These are phyloP conservation scores for Clarireedia homoeocarpa DNA, from an alignment of 2,329 filamentous ascomycete genomes.

Conservation along the genomic window DNA sequence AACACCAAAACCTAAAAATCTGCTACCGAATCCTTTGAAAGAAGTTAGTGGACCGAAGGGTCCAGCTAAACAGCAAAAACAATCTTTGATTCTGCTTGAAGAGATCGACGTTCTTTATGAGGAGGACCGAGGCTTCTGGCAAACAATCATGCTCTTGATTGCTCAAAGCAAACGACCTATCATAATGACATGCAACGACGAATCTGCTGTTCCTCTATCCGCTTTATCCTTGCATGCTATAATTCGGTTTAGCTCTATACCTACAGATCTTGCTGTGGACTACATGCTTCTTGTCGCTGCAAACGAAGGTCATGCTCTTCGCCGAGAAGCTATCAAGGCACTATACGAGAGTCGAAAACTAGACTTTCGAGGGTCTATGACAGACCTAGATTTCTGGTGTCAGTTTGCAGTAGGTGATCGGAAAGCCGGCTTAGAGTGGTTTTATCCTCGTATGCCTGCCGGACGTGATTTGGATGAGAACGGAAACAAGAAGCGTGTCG, in stretches of 20 bases:
- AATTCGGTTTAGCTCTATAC: constrained; percentile 63
- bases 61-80: constrained; percentile 55
- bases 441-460: constrained; percentile 68
- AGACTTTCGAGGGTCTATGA: constrained; percentile 75
- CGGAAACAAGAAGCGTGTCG: constrained; percentile 63
- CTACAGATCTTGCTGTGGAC: constrained; percentile 63
- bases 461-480: constrained; percentile 61
- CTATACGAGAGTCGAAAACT: constrained; percentile 62
- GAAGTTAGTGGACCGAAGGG: constrained; percentile 9
- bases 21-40: constrained; percentile 14
- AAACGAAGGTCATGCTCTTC: constrained; percentile 77
- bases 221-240: constrained; percentile 77
- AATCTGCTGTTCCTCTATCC: constrained; percentile 68
- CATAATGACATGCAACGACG: constrained; percentile 91
- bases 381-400: constrained; percentile 91
- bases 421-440: constrained; percentile 87
- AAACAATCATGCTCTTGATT: constrained; percentile 69
- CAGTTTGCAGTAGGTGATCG: constrained; percentile 88
- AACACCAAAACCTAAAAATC: constrained; percentile 19
- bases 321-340: constrained; percentile 55
- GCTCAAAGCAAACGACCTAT: constrained; percentile 82
- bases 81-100: constrained; percentile 89
- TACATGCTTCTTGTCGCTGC: constrained; percentile 77
- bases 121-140: constrained; percentile 94
- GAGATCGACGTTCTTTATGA: constrained; percentile 92